Percentiles rank a stretch among this genome's conserved stretches.
Evolutionary conservation across 768 basidiomycete genomes (phyloP).

Genomic region (Phylloporus sp.): DNA sequence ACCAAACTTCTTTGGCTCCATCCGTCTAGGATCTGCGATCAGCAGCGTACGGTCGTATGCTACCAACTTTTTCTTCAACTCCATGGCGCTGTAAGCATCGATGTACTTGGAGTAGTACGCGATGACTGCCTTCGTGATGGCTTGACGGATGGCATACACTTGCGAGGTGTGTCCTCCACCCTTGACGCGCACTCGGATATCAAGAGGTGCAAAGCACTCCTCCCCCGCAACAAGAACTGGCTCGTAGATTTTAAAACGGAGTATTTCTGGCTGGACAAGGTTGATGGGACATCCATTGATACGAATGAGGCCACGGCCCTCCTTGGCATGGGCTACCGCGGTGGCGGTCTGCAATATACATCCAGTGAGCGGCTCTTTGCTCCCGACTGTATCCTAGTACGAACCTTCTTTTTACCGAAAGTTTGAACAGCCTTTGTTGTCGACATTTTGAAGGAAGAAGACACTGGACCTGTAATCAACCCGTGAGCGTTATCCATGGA

Average conservation of each 20-base stretch:
- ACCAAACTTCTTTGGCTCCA: slow-evolving; percentile 99
- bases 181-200: slow-evolving; percentile 97
- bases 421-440: slow-evolving; percentile 89
- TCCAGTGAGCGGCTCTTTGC: slow-evolving; percentile 1
- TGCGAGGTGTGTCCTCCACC: slow-evolving; percentile 99
- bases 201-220: slow-evolving; percentile 79
- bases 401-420: slow-evolving; percentile 99
- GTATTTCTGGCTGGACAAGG: slow-evolving; percentile 91
- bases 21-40: slow-evolving; percentile 93
- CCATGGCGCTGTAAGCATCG: slow-evolving; percentile 95
- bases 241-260: slow-evolving; percentile 98
- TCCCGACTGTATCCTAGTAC: slow-evolving; percentile 16
- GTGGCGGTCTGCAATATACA: slow-evolving; percentile 74
- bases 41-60: slow-evolving; percentile 89
- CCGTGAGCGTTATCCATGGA: slow-evolving; percentile 34
- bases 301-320: slow-evolving; percentile 93
- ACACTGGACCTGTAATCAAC: slow-evolving; percentile 25
- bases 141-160: slow-evolving; percentile 98
- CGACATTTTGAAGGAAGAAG: slow-evolving; percentile 53
- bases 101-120: slow-evolving; percentile 99
- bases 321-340: slow-evolving; percentile 94
- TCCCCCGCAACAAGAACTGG: slow-evolving; percentile 91
- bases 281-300: slow-evolving; percentile 96
- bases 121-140: slow-evolving; percentile 94
- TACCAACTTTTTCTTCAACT: slow-evolving; percentile 96